Percentiles rank a stretch among this genome's conserved stretches.
These are phyloP conservation scores for Phytopythium cucurbitacearum DNA, from an alignment of 352 stramenopile species.

Conservation along the genomic window DNA sequence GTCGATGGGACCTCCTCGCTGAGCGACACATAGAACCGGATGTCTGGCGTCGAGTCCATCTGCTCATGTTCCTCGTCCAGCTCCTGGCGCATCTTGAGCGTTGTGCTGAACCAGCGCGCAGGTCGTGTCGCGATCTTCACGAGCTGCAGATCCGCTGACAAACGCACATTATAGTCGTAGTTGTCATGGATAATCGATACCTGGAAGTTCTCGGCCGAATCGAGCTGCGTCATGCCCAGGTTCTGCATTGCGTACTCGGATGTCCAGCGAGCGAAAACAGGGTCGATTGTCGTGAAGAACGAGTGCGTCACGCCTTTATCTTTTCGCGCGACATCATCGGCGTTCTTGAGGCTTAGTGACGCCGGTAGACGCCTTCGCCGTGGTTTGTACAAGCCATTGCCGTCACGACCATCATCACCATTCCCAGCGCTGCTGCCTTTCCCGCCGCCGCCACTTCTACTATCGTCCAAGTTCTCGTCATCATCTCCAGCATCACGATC, in stretches of 20 bases:
- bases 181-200: slow-evolving; percentile 56
- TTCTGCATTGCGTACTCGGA: slow-evolving; percentile 31
- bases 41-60: slow-evolving; percentile 70
- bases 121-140: slow-evolving; percentile 56
- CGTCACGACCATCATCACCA: not conserved
- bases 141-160: slow-evolving; percentile 52
- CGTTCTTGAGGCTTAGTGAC: slow-evolving; percentile 32
- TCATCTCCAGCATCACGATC: slow-evolving; percentile 12
- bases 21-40: slow-evolving; percentile 77
- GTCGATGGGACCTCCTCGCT: slow-evolving; percentile 50
- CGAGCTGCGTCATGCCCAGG: slow-evolving; percentile 36
- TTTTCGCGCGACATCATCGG: slow-evolving; percentile 20
- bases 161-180: slow-evolving; percentile 61
- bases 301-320: slow-evolving; percentile 76
- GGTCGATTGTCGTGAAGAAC: slow-evolving; percentile 68
- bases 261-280: slow-evolving; percentile 24
- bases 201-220: slow-evolving; percentile 43
- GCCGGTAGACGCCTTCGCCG: slow-evolving; percentile 6
- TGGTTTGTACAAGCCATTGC: slow-evolving; percentile 1
- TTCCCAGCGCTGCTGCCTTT: slow-evolving; percentile 3
- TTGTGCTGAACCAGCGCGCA: slow-evolving; percentile 71
- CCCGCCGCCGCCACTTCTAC: slow-evolving; percentile 1
- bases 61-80: slow-evolving; percentile 44
- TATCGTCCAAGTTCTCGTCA: slow-evolving; percentile 4
- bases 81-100: slow-evolving; percentile 81